Conservation (phyloP, 2,329 filamentous ascomycete species). For the Microdochium bolleyi region DNA sequence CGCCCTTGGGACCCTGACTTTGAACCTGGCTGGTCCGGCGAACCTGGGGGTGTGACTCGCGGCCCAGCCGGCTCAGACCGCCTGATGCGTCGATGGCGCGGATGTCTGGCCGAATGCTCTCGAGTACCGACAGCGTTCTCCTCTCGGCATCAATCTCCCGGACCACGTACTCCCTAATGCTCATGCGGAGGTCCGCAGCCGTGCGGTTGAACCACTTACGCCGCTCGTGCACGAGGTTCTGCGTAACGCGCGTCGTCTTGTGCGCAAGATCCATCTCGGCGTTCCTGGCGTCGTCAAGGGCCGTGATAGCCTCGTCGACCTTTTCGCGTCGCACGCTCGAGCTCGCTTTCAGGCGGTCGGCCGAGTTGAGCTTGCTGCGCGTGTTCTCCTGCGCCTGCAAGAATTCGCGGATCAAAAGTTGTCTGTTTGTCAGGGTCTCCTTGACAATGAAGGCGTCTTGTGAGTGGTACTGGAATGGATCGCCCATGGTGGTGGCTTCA, state of each 20-base stretch:
- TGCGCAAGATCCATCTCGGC: conserved; percentile 74
- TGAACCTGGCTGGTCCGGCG: conserved; percentile 73
- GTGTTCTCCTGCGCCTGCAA: conserved; percentile 83
- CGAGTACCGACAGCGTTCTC: conserved; percentile 83
- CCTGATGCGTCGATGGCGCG: conserved; percentile 87
- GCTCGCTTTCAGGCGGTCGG: conserved; percentile 80
- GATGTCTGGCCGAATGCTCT: conserved; percentile 87
- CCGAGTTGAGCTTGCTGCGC: conserved; percentile 73
- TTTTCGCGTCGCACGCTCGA: conserved; percentile 88
- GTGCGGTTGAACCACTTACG: conserved; percentile 87
- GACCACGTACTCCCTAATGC: conserved; percentile 85
- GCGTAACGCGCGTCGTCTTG: conserved; percentile 83
- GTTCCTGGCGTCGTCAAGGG: conserved; percentile 78
- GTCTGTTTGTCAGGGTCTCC: conserved; percentile 93
- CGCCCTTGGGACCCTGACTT: conserved; percentile 94
- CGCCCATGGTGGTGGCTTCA: conserved; percentile 88
- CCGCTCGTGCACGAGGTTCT: conserved; percentile 81
- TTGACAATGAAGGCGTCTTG: conserved; percentile 97
- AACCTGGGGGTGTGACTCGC: conserved; percentile 72
- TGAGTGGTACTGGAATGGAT: conserved; percentile 91
- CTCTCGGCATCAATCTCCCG: conserved; percentile 94
- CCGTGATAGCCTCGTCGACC: conserved; percentile 91
- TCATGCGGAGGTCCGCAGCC: conserved; percentile 70
- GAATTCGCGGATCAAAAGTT: conserved; percentile 90
- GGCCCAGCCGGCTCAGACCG: conserved; percentile 79